phyloP scores from a whole-genome alignment of 495 filamentous ascomycete species.

The Glonium stellatum region DNA sequence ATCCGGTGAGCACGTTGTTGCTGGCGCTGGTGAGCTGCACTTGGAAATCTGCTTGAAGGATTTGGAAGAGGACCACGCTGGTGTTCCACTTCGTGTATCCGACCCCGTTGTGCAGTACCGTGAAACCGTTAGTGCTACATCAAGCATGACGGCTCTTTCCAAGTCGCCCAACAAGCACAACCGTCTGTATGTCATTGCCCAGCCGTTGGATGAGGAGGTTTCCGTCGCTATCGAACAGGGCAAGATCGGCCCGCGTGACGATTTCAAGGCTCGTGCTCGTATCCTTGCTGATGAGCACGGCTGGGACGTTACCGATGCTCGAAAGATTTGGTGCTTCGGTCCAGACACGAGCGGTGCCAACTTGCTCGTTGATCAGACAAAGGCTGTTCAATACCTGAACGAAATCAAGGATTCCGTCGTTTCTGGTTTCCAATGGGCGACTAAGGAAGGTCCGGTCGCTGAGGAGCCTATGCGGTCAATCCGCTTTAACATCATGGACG shows the following conservation, averaged over 20 bases:
- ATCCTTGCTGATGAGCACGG: conserved; percentile 92
- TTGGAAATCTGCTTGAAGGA: conserved; percentile 99
- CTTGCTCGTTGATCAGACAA: conserved; percentile 97
- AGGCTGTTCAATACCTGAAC: conserved; percentile 99
- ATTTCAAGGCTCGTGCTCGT: conserved; percentile 98
- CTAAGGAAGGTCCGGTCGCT: conserved; percentile 91
- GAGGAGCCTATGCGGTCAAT: conserved; percentile 97
- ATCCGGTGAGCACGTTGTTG: conserved; percentile 97
- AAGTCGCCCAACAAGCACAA: conserved; percentile 99
- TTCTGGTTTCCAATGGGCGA: conserved; percentile 99
- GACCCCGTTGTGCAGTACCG: conserved; percentile 97
- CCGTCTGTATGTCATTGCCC: conserved; percentile 89
- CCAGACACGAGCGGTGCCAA: conserved; percentile 97
- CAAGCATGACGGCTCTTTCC: conserved; percentile 92
- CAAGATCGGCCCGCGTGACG: conserved; percentile 91
- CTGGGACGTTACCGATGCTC: conserved; percentile 99
- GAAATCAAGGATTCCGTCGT: conserved; percentile 99
- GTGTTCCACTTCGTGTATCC: conserved; percentile 91
- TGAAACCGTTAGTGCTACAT: conserved; percentile 77
- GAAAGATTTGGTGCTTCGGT: conserved; percentile 99
- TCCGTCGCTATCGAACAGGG: conserved; percentile 83
- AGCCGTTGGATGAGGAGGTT: conserved; percentile 87
- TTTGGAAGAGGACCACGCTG: conserved; percentile 99
- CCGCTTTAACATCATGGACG: conserved; percentile 99
- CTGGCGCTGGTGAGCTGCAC: conserved; percentile 97